These are phyloP conservation scores for Periconia sp. DNA, from an alignment of 2,329 filamentous ascomycete genomes.

Conservation along the genomic window DNA sequence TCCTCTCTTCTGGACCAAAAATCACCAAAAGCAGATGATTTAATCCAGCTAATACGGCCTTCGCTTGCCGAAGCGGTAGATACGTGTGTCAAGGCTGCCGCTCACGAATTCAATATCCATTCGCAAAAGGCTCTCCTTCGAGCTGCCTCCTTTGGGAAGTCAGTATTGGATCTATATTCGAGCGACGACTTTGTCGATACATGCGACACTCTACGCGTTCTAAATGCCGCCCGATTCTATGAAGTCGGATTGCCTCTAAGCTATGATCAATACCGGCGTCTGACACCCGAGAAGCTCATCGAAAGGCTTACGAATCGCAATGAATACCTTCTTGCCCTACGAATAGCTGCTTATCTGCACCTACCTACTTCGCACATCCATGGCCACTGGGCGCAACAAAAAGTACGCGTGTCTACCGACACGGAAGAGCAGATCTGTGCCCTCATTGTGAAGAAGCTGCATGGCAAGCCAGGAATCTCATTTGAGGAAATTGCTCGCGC, in stretches of 20 bases:
- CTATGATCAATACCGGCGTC: slow-evolving; percentile 89
- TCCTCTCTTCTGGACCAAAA: slow-evolving; percentile 89
- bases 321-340: slow-evolving; percentile 88
- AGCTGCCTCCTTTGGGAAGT: slow-evolving; percentile 96
- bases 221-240: slow-evolving; percentile 92
- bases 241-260: slow-evolving; percentile 89
- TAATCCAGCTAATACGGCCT: slow-evolving; percentile 90
- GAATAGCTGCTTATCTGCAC: slow-evolving; percentile 84
- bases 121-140: slow-evolving; percentile 98
- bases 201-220: slow-evolving; percentile 89
- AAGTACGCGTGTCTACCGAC: slow-evolving; percentile 82
- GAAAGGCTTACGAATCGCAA: slow-evolving; percentile 84
- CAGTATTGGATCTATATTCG: slow-evolving; percentile 94
- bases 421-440: slow-evolving; percentile 88
- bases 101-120: slow-evolving; percentile 85
- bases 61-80: slow-evolving; percentile 93
- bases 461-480: slow-evolving; percentile 89
- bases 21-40: slow-evolving; percentile 96
- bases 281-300: slow-evolving; percentile 89
- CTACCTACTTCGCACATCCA: slow-evolving; percentile 90
- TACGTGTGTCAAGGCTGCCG: slow-evolving; percentile 89
- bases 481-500: slow-evolving; percentile 93
- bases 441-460: slow-evolving; percentile 83
- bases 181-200: slow-evolving; percentile 99
- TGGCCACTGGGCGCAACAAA: slow-evolving; percentile 95